Conservation (phyloP, 2,329 filamentous ascomycete species). For the Rutstroemia sydowiana region DNA sequence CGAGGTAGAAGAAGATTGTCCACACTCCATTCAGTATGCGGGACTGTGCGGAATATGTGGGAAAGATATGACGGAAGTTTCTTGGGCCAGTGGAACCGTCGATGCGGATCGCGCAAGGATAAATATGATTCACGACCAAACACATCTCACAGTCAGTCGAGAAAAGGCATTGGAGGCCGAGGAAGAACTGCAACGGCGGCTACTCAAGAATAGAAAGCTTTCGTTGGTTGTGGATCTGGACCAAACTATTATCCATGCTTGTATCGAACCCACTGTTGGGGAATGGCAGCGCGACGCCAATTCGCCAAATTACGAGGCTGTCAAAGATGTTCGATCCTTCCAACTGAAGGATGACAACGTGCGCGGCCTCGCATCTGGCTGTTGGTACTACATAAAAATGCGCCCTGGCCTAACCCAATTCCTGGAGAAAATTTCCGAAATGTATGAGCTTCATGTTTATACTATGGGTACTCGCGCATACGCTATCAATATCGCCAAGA, state of each 20-base stretch:
- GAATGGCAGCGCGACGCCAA: conserved; percentile 87
- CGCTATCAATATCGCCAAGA: conserved; percentile 80
- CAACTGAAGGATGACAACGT: conserved; percentile 82
- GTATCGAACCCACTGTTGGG: conserved; percentile 89
- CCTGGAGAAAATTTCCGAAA: conserved; percentile 64
- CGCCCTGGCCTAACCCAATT: conserved; percentile 81
- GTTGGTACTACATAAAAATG: conserved; percentile 98
- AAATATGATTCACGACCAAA: conserved; percentile 91
- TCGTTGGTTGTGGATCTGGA: conserved; percentile 95
- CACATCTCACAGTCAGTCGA: conserved; percentile 75
- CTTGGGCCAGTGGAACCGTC: conserved; percentile 71
- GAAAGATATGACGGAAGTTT: conserved; percentile 88
- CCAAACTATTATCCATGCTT: conserved; percentile 97
- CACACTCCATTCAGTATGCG: conserved; percentile 84
- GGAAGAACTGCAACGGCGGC: conserved; percentile 74
- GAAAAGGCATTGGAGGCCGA: conserved; percentile 75
- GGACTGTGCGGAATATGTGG: conserved; percentile 89
- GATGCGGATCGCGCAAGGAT: conserved; percentile 85
- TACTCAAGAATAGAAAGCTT: conserved; percentile 75
- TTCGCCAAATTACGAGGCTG: conserved; percentile 85
- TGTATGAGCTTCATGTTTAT: conserved; percentile 96
- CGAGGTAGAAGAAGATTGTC: conserved; percentile 83
- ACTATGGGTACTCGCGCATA: conserved; percentile 99
- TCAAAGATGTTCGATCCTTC: conserved; percentile 83
- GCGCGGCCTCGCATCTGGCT: conserved; percentile 59